Percentiles rank a stretch among this genome's conserved stretches.
phyloP scores from a whole-genome alignment of 1,284 basidiomycete species.

The Apiotrichum mycotoxinovorans region DNA sequence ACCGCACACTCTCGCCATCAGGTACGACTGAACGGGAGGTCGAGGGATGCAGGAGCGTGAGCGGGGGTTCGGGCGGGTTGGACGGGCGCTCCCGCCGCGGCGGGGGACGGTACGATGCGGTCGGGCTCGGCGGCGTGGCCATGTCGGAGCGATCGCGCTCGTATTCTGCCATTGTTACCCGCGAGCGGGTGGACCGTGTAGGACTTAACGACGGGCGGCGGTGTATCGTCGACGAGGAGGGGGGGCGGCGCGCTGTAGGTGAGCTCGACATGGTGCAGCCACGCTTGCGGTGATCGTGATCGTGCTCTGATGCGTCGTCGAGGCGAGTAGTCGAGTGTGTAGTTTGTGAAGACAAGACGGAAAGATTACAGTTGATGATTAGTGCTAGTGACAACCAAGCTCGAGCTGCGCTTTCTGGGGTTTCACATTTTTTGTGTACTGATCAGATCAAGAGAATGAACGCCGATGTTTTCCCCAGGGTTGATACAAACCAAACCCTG shows the following conservation, averaged over 20 bases:
- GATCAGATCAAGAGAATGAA: too few relatives aligned
- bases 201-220: conserved; percentile 6
- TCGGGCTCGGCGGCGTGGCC: neutral
- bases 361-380: too few relatives aligned
- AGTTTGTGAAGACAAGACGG: too few relatives aligned
- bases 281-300: too few relatives aligned
- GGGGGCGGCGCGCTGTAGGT: neutral
- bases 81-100: conserved; percentile 20
- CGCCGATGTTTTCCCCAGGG: too few relatives aligned
- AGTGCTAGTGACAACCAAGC: too few relatives aligned
- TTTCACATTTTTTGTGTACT: too few relatives aligned
- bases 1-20: neutral
- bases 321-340: too few relatives aligned
- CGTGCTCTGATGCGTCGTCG: too few relatives aligned
- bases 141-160: neutral
- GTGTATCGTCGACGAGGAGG: neutral
- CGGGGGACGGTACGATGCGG: conserved; percentile 6
- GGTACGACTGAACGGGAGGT: conserved; percentile 11
- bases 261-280: conserved; percentile 1
- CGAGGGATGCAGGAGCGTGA: conserved; percentile 36
- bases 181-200: conserved; percentile 2
- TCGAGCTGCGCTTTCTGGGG: too few relatives aligned
- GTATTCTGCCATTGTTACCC: neutral
- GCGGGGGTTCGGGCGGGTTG: conserved; percentile 40
- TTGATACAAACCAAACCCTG: too few relatives aligned